Base-by-base conservation (phyloP, 495 filamentous ascomycete species). In the Xylaria palmicola region DNA sequence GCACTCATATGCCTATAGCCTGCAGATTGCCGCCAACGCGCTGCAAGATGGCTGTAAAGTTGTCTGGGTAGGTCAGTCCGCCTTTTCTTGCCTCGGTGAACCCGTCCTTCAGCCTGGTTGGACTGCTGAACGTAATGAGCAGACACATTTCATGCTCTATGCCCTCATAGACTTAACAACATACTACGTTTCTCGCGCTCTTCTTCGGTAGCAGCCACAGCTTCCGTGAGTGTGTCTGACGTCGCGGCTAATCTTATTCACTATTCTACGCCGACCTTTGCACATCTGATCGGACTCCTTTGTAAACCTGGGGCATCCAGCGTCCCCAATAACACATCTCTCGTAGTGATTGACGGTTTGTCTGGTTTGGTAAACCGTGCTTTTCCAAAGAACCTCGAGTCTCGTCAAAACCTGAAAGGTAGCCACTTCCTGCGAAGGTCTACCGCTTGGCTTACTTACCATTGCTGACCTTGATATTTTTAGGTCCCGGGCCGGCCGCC, bases 51-150 rank as follows among this genome's bases (percentile, higher is more conserved):
- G 88, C 36, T 72, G 81, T 19, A 77, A 81, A 43, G 91, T 95
- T 9, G 80, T 93, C 29, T 97, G 93, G 93, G 86, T 96, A 76
- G 92, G 91, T 94, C 75, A 70, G 86, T 82, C 67, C 47, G 51
- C 48, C 47, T 59, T 62, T 43, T 30, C n/a, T 34, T 30, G 47
- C 30, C 37, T 29, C 29, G 43, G 9, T n/a, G 13, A 8, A 2
- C 36, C 41, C 50, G n/a, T 36, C 26, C 17, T 43, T 32, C n/a
- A 20, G 7, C 27, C 44, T 24, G 36, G 34, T 36, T 8, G 22
- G 3, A 8, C 36, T 36, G 27, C 41, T 57, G 12, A 53, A 56
- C n/a, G 20, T 13, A 48, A 47, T 17, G 40, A 19, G 9, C 19
- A 62, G 45, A 59, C 48, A 51, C 60, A 13, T 57, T 65, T 51